Base-by-base conservation (phyloP, 169 alveolate species). In the Sarcocystis neurona region DNA sequence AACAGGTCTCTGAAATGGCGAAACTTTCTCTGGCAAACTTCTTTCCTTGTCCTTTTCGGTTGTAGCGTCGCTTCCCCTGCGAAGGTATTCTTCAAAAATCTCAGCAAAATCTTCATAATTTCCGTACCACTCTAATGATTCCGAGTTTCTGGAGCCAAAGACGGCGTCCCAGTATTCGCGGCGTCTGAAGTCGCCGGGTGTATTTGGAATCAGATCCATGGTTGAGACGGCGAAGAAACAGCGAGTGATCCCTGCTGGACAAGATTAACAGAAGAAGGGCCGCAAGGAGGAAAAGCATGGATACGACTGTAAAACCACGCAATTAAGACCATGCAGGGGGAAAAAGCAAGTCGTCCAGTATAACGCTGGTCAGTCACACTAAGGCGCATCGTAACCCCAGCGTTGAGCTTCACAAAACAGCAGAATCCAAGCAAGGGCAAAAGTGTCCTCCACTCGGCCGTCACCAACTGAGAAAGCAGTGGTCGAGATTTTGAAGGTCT, bases 81-180 rank as follows among this genome's bases (percentile, higher is more conserved):
- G 75, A n/a, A n/a, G n/a, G n/a, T n/a, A n/a, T n/a, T n/a, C n/a
- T n/a, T 63, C 75, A 18, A 63, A 41, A 15, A 63, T 63, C 75
- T 37, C 75, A 37, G 27, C 32, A n/a, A 30, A 63, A 4, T 63
- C 75, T 18, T 37, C 10, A 41, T 63, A 63, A 41, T 43, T 63
- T 15, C 75, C 75, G 41, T 63, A 63, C 75, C 75, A 63, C 75
- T 63, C 75, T 37, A 63, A 63, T 37, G 75, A 37, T 2, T n/a
- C 2, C 44, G 27, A 37, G 2, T 43, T 43, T 6, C 75, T 37
- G 41, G 75, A 63, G 6, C 75, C 44, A 41, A 63, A 63, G n/a
- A 63, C 27, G 12, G 34, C 75, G 75, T 63, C 32, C 75, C 75
- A 63, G 43, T 63, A 63, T 8, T 37, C 27, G 75, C 75, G 75